Evolutionary conservation across 768 basidiomycete species (phyloP), one percentile per base, ranked within the genome.

Genomic region (Stropharia rugosoannulata): DNA sequence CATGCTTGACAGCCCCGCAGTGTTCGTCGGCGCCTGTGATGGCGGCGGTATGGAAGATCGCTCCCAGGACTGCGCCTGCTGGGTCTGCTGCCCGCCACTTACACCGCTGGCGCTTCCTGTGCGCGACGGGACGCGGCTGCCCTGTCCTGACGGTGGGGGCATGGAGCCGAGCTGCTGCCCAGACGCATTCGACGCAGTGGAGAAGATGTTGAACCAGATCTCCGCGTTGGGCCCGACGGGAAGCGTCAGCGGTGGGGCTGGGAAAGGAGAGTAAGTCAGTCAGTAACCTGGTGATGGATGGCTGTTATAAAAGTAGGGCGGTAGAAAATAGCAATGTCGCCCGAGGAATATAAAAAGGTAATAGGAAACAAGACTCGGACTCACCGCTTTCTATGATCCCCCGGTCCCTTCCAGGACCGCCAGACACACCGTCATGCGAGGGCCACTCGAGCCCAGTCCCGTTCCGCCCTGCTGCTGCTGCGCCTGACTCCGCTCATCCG

Each of bases 401-500:
- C 42, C 51, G 19, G 6, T 47, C 29, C 37, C 47, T 42, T 40
- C 49, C 40, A 22, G 44, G 18, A 12, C 51, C 51, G 52, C 42
- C 36, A 19, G 49, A 35, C 2, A 22, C 56, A 18, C 58, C 54
- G n/a, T 53, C 61, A 55, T 59, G 58, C 39, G 37, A 49, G 18
- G 62, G 62, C 62, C 62, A 63, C 43, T 63, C 62, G 35, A 63
- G 25, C 13, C 59, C 59, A 16, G 42, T 51, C 18, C 55, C 54
- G n/a, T 22, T 32, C 12, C 45, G 12, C 22, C 37, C 47, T 27
- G n/a, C 29, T 47, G 48, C 39, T 6, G 19, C 12, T 39, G 48
- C 7, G 27, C 58, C 13, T 62, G 57, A 49, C 63, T 59, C 49
- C 61, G 56, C 41, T 64, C 58, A 35, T 71, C 67, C n/a, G 68